Evolutionary conservation across 2,329 filamentous ascomycete genomes (phyloP).

Genomic region (Cladosporium sp.): DNA sequence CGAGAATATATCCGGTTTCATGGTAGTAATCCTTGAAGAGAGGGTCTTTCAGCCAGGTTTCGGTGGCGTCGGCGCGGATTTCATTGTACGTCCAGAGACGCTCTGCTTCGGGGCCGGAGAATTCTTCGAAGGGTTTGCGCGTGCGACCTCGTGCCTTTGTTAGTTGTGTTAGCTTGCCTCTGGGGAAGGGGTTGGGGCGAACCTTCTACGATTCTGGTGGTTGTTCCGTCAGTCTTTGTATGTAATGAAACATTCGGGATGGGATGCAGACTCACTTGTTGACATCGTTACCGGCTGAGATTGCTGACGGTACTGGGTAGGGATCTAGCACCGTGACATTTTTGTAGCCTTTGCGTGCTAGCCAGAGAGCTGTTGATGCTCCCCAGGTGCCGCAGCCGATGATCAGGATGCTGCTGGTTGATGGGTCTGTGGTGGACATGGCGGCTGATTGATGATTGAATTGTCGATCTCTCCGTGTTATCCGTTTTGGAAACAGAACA

Average conservation of each 20-base stretch:
- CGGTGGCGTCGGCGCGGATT: conserved; percentile 33
- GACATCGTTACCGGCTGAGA: conserved; percentile 48
- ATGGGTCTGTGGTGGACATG: background rate
- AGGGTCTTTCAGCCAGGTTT: conserved; percentile 42
- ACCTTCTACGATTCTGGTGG: conserved; percentile 38
- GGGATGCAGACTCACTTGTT: conserved; percentile 35
- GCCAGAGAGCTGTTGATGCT: conserved; percentile 48
- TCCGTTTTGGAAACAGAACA: background rate
- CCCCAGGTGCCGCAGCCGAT: conserved; percentile 50
- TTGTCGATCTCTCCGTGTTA: too few species aligned
- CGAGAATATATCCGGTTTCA: conserved; percentile 44
- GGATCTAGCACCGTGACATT: conserved; percentile 47
- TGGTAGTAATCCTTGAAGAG: conserved; percentile 43
- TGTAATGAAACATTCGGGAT: too few species aligned
- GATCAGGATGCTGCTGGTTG: conserved; percentile 32
- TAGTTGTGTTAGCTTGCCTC: conserved; percentile 4
- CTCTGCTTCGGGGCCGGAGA: conserved; percentile 7
- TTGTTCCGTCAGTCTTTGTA: background rate
- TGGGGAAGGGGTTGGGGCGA: background rate
- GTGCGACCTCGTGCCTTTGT: conserved; percentile 14
- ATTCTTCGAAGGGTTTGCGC: conserved; percentile 10
- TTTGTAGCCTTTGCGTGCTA: conserved; percentile 46
- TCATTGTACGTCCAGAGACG: conserved; percentile 14
- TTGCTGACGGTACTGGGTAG: conserved; percentile 42
- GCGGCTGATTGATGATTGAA: background rate